Evolutionary conservation across 1,139 yeast genomes (phyloP).

Genomic region (Protomyces inouyei): DNA sequence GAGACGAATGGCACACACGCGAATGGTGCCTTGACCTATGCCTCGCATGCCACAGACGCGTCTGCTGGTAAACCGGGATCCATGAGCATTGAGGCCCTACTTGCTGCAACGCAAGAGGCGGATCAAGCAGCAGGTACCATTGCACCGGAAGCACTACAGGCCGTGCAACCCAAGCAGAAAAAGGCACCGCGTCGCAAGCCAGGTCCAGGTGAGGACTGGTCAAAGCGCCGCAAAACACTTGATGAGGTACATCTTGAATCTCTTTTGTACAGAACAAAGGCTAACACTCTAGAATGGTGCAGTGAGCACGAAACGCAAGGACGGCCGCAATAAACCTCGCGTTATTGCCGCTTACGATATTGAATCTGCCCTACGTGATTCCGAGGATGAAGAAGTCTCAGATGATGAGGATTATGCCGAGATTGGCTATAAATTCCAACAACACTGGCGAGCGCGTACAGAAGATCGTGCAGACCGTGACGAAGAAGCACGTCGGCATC

Average conservation of each 20-base stretch:
- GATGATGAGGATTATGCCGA: slow-evolving; percentile 15
- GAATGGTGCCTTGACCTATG: too few species aligned
- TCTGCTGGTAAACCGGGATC: not conserved
- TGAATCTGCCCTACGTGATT: not conserved
- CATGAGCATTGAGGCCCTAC: not conserved
- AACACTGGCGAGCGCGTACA: not conserved
- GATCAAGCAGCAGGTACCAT: not conserved
- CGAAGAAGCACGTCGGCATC: not conserved
- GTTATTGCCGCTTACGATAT: not conserved
- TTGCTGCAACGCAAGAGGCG: not conserved
- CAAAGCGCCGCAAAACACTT: not conserved
- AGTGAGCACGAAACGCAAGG: slow-evolving; percentile 2
- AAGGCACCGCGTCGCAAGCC: not conserved
- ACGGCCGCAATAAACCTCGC: not conserved
- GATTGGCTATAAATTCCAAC: not conserved
- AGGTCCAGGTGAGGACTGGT: not conserved
- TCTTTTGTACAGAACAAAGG: not conserved
- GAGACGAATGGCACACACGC: too few species aligned
- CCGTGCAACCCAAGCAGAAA: not conserved
- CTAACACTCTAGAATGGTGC: not conserved
- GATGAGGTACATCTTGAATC: not conserved
- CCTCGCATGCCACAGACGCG: not conserved
- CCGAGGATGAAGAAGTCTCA: slow-evolving; percentile 3
- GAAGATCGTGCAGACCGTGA: not conserved
- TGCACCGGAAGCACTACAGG: not conserved